Conservation (phyloP, 2,329 filamentous ascomycete genomes). For the Falciphora oryzae region DNA sequence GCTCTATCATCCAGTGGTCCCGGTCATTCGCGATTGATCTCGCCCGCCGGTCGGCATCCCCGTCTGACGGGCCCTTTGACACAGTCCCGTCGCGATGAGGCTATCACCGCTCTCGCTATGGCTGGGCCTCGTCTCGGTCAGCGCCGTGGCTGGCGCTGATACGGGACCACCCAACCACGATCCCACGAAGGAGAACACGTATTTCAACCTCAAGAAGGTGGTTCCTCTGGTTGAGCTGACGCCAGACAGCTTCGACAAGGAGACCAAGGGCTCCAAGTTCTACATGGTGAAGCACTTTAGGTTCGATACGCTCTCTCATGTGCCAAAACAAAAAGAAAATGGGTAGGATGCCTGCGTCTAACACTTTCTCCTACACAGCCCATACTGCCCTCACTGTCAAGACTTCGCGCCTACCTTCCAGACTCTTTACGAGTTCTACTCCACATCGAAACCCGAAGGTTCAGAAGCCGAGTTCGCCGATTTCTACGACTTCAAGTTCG, state of each 20-base stretch:
- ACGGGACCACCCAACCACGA: constrained; percentile 32
- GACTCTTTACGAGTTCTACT: constrained; percentile 91
- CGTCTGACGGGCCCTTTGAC: constrained; percentile 3
- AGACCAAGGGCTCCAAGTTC: constrained; percentile 48
- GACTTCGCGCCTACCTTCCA: constrained; percentile 80
- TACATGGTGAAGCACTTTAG: constrained; percentile 62
- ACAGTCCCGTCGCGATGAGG: constrained; percentile 32
- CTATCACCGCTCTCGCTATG: constrained; percentile 39
- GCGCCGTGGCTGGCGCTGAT: constrained; percentile 25
- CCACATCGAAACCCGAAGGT: constrained; percentile 65
- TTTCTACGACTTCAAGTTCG: constrained; percentile 89
- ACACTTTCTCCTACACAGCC: constrained; percentile 34
- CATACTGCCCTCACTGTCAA: constrained; percentile 67
- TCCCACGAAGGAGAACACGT: constrained; percentile 39
- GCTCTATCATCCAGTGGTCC: background rate
- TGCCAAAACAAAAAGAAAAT: background rate
- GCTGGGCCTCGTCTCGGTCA: constrained; percentile 38
- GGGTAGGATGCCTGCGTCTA: too few species aligned
- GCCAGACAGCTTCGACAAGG: constrained; percentile 49
- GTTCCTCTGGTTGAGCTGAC: constrained; percentile 59
- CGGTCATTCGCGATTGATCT: background rate
- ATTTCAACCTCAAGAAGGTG: constrained; percentile 62
- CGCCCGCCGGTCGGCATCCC: background rate
- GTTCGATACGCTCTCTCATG: constrained; percentile 34
- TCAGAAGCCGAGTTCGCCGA: constrained; percentile 56